Percentiles rank a stretch among this genome's conserved stretches.
phyloP scores from a whole-genome alignment of 805 yeast species.

The Saccharomycopsis fodiens region DNA sequence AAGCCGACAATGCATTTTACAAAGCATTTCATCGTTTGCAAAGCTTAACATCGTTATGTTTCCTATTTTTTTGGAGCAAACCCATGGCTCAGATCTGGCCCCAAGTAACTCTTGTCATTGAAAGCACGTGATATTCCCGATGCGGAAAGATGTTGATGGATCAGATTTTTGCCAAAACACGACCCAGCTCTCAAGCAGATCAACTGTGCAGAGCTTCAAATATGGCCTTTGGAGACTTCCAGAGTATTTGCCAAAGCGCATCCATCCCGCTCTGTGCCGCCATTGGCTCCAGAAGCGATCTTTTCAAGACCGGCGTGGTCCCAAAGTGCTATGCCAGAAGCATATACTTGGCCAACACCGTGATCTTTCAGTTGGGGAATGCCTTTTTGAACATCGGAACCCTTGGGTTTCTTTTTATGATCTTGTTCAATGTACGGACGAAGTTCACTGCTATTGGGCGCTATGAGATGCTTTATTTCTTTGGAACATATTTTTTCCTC shows the following conservation, averaged over 20 bases:
- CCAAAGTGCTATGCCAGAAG: conserved; percentile 81
- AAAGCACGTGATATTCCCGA: not conserved
- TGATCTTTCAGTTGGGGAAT: conserved; percentile 82
- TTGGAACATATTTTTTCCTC: conserved; percentile 50
- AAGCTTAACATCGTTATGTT: too few species aligned
- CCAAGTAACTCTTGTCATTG: too few species aligned
- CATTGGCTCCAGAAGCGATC: conserved; percentile 19
- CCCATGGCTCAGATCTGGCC: too few species aligned
- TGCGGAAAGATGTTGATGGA: not conserved
- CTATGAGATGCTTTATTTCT: conserved; percentile 71
- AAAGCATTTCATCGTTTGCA: too few species aligned
- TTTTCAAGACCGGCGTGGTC: conserved; percentile 51
- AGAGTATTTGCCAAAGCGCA: conserved; percentile 15
- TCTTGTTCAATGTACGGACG: conserved; percentile 67
- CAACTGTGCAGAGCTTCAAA: not conserved
- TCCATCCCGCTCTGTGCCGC: conserved; percentile 18
- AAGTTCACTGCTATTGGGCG: conserved; percentile 96
- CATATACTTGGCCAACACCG: conserved; percentile 82
- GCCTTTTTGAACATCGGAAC: conserved; percentile 80
- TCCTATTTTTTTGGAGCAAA: too few species aligned
- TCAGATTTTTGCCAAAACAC: not conserved
- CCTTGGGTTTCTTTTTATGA: conserved; percentile 54
- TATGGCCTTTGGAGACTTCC: conserved; percentile 13
- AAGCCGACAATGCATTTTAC: too few species aligned
- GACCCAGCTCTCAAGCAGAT: not conserved